Base-by-base conservation (phyloP, 208 protist species). In the Leishmania tarentolae region DNA sequence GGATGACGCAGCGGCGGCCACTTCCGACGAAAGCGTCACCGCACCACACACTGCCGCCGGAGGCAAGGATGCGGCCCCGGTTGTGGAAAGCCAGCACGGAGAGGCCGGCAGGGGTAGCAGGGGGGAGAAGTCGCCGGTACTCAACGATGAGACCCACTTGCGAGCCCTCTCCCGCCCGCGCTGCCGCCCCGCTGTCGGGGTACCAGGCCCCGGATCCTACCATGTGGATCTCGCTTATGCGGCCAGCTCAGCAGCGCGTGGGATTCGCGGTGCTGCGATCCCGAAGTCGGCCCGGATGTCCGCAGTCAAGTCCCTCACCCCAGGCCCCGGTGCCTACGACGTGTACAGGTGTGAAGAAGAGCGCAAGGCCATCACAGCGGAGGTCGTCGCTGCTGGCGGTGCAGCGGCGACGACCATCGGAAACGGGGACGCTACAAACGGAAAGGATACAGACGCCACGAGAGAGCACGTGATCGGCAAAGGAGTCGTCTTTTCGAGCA, bases 121-220 rank as follows among this genome's bases (percentile, higher is more conserved):
- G 40, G 40, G 24, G 40, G 21, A 46, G 56, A 40, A 46, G 74
- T 17, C 19, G 57, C 19, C 56, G 15, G 3, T 69, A 57, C 11
- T 9, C 19, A 50, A 42, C 37, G 59, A 44, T 15, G 59, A 56
- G 61, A 70, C 17, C 53, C 40, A 66, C 15, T 68, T 83, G 15
- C 78, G 73, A 24, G 42, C 78, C 2, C 68, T 83, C 50, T 82
- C 80, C 9, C 78, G 80, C 46, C 78, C 83, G 5, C 77, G 78
- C 37, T n/a, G 47, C 31, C 77, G 78, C 72, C 75, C 65, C 24
- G 52, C 75, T 15, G 76, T 73, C 0, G 76, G 75, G 2, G 71
- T 79, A 44, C 92, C 92, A n/a, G 88, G 92, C 11, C 92, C 92
- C 17, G 92, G 92, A 31, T 86, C 88, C 44, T 95, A 93, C 80